Percentiles rank a stretch among this genome's conserved stretches.
phyloP scores from a whole-genome alignment of 495 filamentous ascomycete species.

The Astrocystis sublimbata region DNA sequence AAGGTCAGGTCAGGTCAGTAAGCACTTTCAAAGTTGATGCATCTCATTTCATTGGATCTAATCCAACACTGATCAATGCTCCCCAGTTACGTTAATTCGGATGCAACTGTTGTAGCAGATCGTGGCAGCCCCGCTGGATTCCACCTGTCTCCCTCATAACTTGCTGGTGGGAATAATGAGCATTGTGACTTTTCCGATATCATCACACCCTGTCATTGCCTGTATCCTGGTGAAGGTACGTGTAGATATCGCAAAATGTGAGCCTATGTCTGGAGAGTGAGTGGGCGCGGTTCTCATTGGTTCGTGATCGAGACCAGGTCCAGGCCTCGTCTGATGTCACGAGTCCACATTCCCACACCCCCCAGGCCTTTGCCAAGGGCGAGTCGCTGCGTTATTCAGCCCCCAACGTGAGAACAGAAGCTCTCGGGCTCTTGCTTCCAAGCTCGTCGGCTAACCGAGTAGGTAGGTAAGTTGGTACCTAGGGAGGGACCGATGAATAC shows the following conservation, averaged over 20 bases:
- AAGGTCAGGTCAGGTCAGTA: too few species aligned
- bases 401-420: not conserved
- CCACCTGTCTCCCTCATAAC: not conserved
- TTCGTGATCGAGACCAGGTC: slow-evolving; percentile 2
- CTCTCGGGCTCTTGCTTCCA: slow-evolving; percentile 2
- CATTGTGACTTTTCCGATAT: not conserved
- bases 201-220: too few species aligned
- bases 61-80: too few species aligned
- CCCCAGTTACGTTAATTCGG: too few species aligned
- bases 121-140: not conserved
- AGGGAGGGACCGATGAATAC: not conserved
- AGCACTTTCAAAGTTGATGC: too few species aligned
- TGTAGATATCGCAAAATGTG: not conserved
- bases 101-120: too few species aligned
- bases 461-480: too few species aligned
- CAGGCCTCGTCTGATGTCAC: slow-evolving; percentile 15
- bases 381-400: slow-evolving; percentile 13
- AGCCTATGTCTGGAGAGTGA: slow-evolving; percentile 39
- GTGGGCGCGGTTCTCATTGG: slow-evolving; percentile 14
- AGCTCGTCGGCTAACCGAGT: not conserved
- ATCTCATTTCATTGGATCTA: too few species aligned
- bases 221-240: not conserved
- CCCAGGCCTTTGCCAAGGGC: slow-evolving; percentile 6
- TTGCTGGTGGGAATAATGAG: not conserved
- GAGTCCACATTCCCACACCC: slow-evolving; percentile 5